Evolutionary conservation across 805 yeast genomes (phyloP).

Genomic region (Candida stauntonica): DNA sequence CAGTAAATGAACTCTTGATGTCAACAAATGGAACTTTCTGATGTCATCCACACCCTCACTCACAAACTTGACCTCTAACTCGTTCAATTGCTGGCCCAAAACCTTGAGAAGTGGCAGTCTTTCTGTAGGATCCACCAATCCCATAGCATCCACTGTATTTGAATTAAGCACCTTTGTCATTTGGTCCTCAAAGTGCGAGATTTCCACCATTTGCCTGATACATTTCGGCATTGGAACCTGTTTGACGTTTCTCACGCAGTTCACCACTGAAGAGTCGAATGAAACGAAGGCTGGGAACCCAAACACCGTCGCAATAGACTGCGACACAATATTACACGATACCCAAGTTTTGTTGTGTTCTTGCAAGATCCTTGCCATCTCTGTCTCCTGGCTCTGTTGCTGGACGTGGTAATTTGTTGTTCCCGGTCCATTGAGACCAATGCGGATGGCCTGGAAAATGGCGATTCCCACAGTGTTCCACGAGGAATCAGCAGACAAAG

Average conservation of each 20-base stretch:
- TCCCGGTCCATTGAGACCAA: constrained; percentile 86
- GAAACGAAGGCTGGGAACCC: constrained; percentile 93
- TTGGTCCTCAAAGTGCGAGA: constrained; percentile 84
- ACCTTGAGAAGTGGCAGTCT: constrained; percentile 71
- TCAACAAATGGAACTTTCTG: constrained; percentile 61
- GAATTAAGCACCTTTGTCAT: constrained; percentile 72
- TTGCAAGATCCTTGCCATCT: constrained; percentile 36
- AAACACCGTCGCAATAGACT: constrained; percentile 83
- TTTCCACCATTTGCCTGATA: constrained; percentile 72
- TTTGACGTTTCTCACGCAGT: constrained; percentile 47
- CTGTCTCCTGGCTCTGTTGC: constrained; percentile 30
- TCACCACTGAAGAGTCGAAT: constrained; percentile 66
- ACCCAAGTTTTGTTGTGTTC: constrained; percentile 93
- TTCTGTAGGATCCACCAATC: constrained; percentile 63
- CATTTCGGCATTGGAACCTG: constrained; percentile 23
- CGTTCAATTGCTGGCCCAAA: constrained; percentile 67
- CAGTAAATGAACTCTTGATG: constrained; percentile 76
- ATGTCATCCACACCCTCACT: constrained; percentile 56
- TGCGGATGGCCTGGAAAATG: constrained; percentile 84
- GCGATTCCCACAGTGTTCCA: constrained; percentile 96
- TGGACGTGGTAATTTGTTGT: constrained; percentile 38
- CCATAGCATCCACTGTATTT: constrained; percentile 61
- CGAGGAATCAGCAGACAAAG: constrained; percentile 90
- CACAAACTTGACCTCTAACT: constrained; percentile 57
- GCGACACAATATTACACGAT: constrained; percentile 87